A percentile compares a stretch with the other conserved stretches of the same genome.
Conservation (phyloP, 2,329 filamentous ascomycete species). For the Aureobasidium melanogenum region DNA sequence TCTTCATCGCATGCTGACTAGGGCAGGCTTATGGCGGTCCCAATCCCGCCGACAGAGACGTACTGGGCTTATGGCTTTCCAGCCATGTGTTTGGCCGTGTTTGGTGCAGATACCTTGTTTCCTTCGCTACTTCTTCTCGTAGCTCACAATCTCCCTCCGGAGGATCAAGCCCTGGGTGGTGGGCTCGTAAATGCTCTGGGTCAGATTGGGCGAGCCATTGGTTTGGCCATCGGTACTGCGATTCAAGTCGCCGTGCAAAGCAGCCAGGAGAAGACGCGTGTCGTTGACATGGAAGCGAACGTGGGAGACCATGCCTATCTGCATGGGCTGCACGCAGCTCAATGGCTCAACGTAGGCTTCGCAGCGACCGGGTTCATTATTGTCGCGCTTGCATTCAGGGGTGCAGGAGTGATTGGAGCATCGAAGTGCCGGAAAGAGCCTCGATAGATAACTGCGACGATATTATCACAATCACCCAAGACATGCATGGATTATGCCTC, state of each 20-base stretch:
- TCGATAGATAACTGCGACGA: not conserved
- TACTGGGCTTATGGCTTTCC: constrained; percentile 62
- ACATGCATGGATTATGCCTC: not conserved
- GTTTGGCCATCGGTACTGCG: constrained; percentile 56
- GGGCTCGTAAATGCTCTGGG: constrained; percentile 59
- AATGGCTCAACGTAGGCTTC: constrained; percentile 34
- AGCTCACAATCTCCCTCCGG: constrained; percentile 50
- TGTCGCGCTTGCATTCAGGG: constrained; percentile 25
- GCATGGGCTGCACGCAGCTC: constrained; percentile 29
- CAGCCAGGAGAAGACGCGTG: constrained; percentile 26
- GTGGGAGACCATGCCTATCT: constrained; percentile 24
- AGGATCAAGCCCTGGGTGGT: constrained; percentile 60
- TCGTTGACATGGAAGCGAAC: constrained; percentile 15
- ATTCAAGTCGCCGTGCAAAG: constrained; percentile 51
- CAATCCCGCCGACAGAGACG: constrained; percentile 50
- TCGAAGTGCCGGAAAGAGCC: not conserved
- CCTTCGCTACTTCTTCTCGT: constrained; percentile 59
- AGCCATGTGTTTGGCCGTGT: constrained; percentile 56
- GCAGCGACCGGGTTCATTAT: constrained; percentile 26
- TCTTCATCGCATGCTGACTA: not conserved
- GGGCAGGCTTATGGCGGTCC: constrained; percentile 48
- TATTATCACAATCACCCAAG: not conserved
- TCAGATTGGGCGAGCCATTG: constrained; percentile 57
- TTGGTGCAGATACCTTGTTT: constrained; percentile 59
- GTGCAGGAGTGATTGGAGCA: constrained; percentile 21